Percentiles rank a stretch among this genome's conserved stretches.
Evolutionary conservation across 768 basidiomycete species (phyloP).

Genomic region (Boletus rubroflammeus): DNA sequence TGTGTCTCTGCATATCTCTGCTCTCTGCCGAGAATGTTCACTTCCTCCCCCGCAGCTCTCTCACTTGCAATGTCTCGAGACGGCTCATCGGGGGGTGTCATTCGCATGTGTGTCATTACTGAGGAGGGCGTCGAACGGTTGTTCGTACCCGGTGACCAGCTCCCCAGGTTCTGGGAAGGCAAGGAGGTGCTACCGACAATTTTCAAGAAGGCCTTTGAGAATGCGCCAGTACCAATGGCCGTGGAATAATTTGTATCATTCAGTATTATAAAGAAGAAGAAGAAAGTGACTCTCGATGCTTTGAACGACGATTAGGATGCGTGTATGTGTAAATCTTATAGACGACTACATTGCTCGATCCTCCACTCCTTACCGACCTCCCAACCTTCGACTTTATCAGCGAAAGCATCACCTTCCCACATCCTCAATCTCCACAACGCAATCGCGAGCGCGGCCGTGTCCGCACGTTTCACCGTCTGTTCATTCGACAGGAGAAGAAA

Average conservation of each 20-base stretch:
- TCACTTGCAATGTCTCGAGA: slow-evolving; percentile 96
- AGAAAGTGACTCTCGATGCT: neutral
- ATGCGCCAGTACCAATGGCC: slow-evolving; percentile 39
- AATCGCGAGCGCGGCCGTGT: slow-evolving; percentile 60
- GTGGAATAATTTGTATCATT: slow-evolving; percentile 35
- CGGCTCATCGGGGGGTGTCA: slow-evolving; percentile 95
- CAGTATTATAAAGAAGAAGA: neutral
- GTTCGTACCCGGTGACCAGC: slow-evolving; percentile 87
- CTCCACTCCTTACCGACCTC: slow-evolving; percentile 32
- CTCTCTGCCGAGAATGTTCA: slow-evolving; percentile 3
- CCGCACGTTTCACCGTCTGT: slow-evolving; percentile 48
- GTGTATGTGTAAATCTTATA: neutral
- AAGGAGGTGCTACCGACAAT: slow-evolving; percentile 58
- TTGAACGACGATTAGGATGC: neutral
- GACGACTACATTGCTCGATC: slow-evolving; percentile 8
- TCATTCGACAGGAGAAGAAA: slow-evolving; percentile 59
- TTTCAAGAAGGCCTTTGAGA: slow-evolving; percentile 17
- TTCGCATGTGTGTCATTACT: slow-evolving; percentile 96
- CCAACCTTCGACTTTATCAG: slow-evolving; percentile 31
- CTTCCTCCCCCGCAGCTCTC: slow-evolving; percentile 54
- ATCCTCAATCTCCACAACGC: slow-evolving; percentile 78
- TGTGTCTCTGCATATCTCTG: slow-evolving; percentile 40
- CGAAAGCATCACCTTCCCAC: slow-evolving; percentile 57
- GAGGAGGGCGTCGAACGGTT: slow-evolving; percentile 87
- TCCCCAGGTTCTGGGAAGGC: slow-evolving; percentile 90